Percentiles rank a stretch among this genome's conserved stretches.
phyloP scores from a whole-genome alignment of 1,139 yeast genomes.

The Suhomyces choctaworum region DNA sequence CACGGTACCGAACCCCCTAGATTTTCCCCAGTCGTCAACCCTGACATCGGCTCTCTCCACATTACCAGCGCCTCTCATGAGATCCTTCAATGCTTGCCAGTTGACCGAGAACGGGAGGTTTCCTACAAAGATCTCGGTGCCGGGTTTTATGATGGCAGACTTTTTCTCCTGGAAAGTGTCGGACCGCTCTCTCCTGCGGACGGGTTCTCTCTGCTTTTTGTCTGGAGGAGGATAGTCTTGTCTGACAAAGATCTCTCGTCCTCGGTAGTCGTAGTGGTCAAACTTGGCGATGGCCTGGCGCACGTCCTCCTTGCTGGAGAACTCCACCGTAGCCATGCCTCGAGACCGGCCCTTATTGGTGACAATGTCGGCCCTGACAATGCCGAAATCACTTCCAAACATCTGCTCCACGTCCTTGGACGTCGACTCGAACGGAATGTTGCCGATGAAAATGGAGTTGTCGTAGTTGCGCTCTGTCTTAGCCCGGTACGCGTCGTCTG shows the following conservation, averaged over 20 bases:
- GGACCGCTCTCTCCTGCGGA: constrained; percentile 15
- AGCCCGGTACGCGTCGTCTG: constrained; percentile 34
- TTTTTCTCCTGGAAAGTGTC: constrained; percentile 14
- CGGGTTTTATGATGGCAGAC: constrained; percentile 31
- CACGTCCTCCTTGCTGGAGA: constrained; percentile 66
- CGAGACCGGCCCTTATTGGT: constrained; percentile 81
- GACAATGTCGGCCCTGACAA: constrained; percentile 84
- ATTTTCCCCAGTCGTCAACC: constrained; percentile 67
- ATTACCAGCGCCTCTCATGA: constrained; percentile 75
- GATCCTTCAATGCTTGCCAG: constrained; percentile 85
- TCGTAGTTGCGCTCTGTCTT: constrained; percentile 65
- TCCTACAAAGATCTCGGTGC: constrained; percentile 76
- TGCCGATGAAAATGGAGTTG: constrained; percentile 72
- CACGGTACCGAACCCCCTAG: constrained; percentile 85
- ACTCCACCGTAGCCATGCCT: constrained; percentile 95
- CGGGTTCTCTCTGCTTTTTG: constrained; percentile 27
- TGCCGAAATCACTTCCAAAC: constrained; percentile 65
- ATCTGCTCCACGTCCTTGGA: constrained; percentile 60
- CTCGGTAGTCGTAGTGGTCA: constrained; percentile 67
- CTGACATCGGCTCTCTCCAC: constrained; percentile 81
- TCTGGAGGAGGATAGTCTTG: constrained; percentile 84
- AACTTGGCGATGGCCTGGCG: constrained; percentile 69
- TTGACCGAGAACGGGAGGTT: constrained; percentile 77
- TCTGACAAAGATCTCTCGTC: constrained; percentile 86
- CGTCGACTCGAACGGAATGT: constrained; percentile 65